These are phyloP conservation scores for Podila minutissima DNA, from an alignment of 192 early-diverging fungal species.

Conservation along the genomic window DNA sequence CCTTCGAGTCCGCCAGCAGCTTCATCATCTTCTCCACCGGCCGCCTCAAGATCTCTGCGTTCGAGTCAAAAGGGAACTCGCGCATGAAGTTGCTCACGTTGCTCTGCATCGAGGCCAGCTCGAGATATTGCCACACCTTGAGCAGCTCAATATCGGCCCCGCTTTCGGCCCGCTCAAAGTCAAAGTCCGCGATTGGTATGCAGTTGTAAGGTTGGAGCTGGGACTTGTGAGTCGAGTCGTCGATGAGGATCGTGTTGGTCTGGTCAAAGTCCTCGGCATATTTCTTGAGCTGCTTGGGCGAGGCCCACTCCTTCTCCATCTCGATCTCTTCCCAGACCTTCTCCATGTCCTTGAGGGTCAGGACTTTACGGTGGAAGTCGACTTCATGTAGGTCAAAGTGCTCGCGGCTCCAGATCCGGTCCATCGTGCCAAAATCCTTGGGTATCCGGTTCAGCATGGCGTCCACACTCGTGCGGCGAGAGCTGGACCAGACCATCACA, in stretches of 20 bases:
- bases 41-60: not conserved
- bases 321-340: slow-evolving; percentile 61
- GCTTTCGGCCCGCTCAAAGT: not conserved
- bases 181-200: slow-evolving; percentile 52
- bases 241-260: slow-evolving; percentile 62
- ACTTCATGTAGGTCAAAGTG: slow-evolving; percentile 53
- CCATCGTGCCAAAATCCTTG: slow-evolving; percentile 31
- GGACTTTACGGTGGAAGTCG: slow-evolving; percentile 52
- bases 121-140: slow-evolving; percentile 53
- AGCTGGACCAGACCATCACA: slow-evolving; percentile 83
- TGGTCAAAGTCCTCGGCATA: slow-evolving; percentile 39
- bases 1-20: no score
- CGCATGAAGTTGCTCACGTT: slow-evolving; percentile 61
- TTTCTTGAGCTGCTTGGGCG: not conserved
- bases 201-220: slow-evolving; percentile 62
- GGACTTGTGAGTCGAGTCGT: slow-evolving; percentile 60
- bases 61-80: slow-evolving; percentile 43
- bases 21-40: not conserved
- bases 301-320: not conserved
- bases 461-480: slow-evolving; percentile 61
- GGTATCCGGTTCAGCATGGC: slow-evolving; percentile 64
- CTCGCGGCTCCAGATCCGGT: slow-evolving; percentile 65
- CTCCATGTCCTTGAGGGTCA: slow-evolving; percentile 72
- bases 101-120: slow-evolving; percentile 21
- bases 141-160: slow-evolving; percentile 48